Percentiles rank a stretch among this genome's conserved stretches.
phyloP scores from a whole-genome alignment of 2,329 filamentous ascomycete genomes.

The Colletotrichum chlorophyti region DNA sequence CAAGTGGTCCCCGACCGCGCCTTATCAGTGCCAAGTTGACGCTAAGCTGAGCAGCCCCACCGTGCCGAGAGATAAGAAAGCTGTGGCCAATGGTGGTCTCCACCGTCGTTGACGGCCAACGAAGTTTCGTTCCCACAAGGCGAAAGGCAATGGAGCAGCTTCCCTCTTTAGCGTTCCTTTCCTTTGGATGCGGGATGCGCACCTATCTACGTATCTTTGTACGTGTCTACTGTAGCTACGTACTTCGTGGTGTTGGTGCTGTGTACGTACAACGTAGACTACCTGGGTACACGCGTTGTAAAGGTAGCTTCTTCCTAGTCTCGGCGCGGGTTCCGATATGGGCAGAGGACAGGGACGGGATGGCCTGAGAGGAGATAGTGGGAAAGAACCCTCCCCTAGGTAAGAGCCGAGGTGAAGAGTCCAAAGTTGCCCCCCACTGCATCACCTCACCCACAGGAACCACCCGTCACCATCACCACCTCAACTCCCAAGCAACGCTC shows the following conservation, averaged over 20 bases:
- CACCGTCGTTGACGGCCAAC: background rate
- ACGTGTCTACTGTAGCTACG: background rate
- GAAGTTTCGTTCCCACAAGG: background rate
- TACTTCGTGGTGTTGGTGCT: too few species aligned
- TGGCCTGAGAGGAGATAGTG: too few species aligned
- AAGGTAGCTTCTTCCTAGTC: too few species aligned
- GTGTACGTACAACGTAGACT: too few species aligned
- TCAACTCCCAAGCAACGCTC: background rate
- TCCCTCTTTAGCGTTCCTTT: slow-evolving; percentile 12
- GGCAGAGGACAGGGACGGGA: too few species aligned
- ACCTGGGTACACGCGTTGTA: background rate
- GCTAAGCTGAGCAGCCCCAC: background rate
- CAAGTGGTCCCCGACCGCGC: slow-evolving; percentile 8
- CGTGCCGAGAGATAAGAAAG: slow-evolving; percentile 29
- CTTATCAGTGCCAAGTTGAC: slow-evolving; percentile 28
- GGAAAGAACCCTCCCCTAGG: too few species aligned
- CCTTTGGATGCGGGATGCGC: background rate
- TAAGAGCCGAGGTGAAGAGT: too few species aligned
- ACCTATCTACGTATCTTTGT: background rate
- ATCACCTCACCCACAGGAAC: background rate
- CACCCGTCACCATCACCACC: background rate
- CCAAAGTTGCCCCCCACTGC: too few species aligned
- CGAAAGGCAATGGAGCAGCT: background rate
- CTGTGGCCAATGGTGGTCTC: slow-evolving; percentile 2
- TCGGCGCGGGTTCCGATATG: too few species aligned